These are phyloP conservation scores for Macroventuria anomochaeta DNA, from an alignment of 2,329 filamentous ascomycete species.

Conservation along the genomic window DNA sequence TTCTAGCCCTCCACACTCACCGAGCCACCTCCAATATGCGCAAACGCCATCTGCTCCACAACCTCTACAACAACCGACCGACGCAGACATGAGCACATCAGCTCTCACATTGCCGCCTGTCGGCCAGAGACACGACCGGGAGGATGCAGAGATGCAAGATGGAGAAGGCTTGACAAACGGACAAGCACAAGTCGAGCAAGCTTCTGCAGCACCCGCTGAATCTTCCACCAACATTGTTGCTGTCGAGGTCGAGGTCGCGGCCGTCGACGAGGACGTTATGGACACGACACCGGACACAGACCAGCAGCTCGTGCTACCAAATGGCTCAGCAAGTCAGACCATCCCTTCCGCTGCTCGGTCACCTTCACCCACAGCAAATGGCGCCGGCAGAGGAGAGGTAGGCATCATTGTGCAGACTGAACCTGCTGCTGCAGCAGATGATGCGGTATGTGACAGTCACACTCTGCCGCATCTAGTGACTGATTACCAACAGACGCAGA, in stretches of 20 bases:
- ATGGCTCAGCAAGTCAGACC: conserved; percentile 26
- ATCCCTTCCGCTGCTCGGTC: conserved; percentile 19
- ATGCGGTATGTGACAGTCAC: conserved; percentile 24
- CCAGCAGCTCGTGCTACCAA: conserved; percentile 32
- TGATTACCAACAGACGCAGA: conserved; percentile 23
- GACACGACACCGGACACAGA: conserved; percentile 47
- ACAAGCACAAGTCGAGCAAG: conserved; percentile 8
- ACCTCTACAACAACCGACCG: conserved; percentile 31
- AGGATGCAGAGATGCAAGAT: conserved; percentile 46
- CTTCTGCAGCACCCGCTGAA: conserved; percentile 11
- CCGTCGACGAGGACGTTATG: conserved; percentile 48
- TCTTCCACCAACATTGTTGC: conserved; percentile 29
- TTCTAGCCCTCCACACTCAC: conserved; percentile 41
- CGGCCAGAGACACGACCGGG: conserved; percentile 48
- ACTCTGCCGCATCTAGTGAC: background rate
- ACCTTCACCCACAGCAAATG: conserved; percentile 25
- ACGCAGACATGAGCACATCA: conserved; percentile 47
- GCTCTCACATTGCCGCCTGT: conserved; percentile 38
- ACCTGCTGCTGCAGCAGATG: conserved; percentile 5
- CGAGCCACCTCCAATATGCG: conserved; percentile 36
- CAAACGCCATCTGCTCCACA: conserved; percentile 37
- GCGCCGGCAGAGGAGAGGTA: conserved; percentile 10
- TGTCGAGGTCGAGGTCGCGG: conserved; percentile 39
- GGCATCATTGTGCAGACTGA: conserved; percentile 18
- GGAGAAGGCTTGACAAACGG: conserved; percentile 29